Conservation (phyloP, 768 basidiomycete species). For the Mrakia blollopis region DNA sequence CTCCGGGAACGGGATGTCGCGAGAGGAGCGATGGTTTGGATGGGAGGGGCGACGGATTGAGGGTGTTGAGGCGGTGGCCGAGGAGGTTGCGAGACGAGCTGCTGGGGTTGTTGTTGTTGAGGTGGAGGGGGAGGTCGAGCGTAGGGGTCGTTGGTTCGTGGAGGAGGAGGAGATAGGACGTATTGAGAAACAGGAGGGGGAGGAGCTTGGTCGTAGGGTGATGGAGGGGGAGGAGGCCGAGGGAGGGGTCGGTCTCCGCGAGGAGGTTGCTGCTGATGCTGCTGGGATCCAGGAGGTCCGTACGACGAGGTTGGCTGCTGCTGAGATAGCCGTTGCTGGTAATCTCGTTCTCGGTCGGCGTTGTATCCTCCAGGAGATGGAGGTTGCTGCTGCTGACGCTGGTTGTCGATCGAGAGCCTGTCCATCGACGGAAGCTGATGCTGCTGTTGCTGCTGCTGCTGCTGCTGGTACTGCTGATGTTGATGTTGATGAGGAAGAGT, state of each 20-base stretch:
- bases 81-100: not conserved
- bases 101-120: constrained; percentile 31
- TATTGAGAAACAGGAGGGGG: constrained; percentile 32
- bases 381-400: not conserved
- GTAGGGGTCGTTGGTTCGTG: constrained; percentile 35
- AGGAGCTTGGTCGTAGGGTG: constrained; percentile 1
- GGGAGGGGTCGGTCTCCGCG: constrained; percentile 22
- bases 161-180: constrained; percentile 17
- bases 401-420: constrained; percentile 10
- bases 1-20: constrained; percentile 35
- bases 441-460: constrained; percentile 16
- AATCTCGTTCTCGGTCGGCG: not conserved
- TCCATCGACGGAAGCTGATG: constrained; percentile 9
- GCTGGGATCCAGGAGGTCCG: not conserved
- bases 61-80: constrained; percentile 32
- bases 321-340: constrained; percentile 9
- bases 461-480: constrained; percentile 32
- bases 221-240: constrained; percentile 7
- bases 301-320: constrained; percentile 14
- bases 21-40: constrained; percentile 14
- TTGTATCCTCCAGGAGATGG: constrained; percentile 2
- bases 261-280: not conserved
- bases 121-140: constrained; percentile 36
- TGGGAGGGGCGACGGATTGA: constrained; percentile 16
- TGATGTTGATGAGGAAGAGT: constrained; percentile 17